These are phyloP conservation scores for Trypanosoma platydactyli DNA, from an alignment of 208 protist genomes.

Conservation along the genomic window DNA sequence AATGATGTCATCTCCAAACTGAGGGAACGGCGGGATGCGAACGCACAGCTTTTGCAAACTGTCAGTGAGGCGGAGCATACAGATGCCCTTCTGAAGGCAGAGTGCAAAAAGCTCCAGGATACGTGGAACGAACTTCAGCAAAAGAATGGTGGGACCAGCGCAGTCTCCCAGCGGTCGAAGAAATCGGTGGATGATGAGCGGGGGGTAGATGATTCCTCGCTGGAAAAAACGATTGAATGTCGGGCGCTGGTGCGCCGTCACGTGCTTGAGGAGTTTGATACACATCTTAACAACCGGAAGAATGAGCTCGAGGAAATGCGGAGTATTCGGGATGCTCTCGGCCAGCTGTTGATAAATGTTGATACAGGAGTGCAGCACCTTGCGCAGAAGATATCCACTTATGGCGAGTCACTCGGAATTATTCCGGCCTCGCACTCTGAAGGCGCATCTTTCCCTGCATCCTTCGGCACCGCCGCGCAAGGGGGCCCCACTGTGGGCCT, in stretches of 20 bases:
- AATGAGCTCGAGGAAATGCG: conserved; percentile 60
- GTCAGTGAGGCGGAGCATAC: conserved; percentile 64
- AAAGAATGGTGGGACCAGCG: conserved; percentile 45
- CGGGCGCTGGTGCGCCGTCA: conserved; percentile 61
- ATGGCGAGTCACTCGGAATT: background rate
- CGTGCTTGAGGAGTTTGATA: conserved; percentile 90
- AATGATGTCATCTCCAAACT: conserved; percentile 91
- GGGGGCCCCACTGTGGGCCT: conserved; percentile 42
- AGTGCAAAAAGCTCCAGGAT: conserved; percentile 49
- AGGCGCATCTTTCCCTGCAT: too few species aligned
- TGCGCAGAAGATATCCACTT: conserved; percentile 55
- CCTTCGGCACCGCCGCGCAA: background rate
- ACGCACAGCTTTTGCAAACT: conserved; percentile 67
- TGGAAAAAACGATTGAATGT: conserved; percentile 32
- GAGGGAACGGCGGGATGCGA: conserved; percentile 74
- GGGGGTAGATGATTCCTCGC: conserved; percentile 6
- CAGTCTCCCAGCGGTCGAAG: conserved; percentile 22
- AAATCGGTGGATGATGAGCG: conserved; percentile 4
- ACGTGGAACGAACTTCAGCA: conserved; percentile 83
- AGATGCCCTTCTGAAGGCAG: conserved; percentile 52
- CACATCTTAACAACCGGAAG: conserved; percentile 71
- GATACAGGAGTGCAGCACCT: conserved; percentile 90
- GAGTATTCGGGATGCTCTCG: conserved; percentile 62
- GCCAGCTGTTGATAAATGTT: conserved; percentile 78
- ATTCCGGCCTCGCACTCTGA: background rate